A percentile compares a stretch with the other conserved stretches of the same genome.
These are phyloP conservation scores for Otatea glauca DNA, from an alignment of 176 grass and related monocot genomes.

Conservation along the genomic window DNA sequence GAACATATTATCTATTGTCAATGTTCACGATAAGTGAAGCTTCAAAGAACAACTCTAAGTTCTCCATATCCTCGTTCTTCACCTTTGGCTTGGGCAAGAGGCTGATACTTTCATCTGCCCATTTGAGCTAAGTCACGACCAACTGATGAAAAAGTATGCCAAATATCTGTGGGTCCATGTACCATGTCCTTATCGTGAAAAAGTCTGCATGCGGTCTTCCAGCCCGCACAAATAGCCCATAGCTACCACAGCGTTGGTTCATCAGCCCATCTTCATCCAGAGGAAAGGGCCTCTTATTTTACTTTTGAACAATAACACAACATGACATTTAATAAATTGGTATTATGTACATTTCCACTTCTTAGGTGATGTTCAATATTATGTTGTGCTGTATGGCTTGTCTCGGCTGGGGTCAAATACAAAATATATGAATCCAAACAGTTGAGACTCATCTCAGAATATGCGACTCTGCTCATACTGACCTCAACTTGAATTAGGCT, in stretches of 20 bases:
- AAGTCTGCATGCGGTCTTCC: constrained; percentile 5
- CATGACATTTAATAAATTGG: constrained; percentile 6
- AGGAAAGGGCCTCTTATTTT: background rate
- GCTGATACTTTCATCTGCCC: background rate
- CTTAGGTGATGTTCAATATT: background rate
- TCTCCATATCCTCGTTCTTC: background rate
- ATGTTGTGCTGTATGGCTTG: background rate
- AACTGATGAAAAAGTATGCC: background rate
- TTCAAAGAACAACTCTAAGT: constrained; percentile 2
- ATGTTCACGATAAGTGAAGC: constrained; percentile 9
- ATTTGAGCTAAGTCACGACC: background rate
- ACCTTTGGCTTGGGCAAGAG: background rate
- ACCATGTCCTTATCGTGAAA: background rate
- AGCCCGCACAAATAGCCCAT: background rate
- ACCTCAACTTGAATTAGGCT: background rate
- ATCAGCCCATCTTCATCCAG: background rate
- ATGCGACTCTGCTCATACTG: background rate
- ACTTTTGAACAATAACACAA: background rate
- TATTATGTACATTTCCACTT: background rate
- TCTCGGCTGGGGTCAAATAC: background rate
- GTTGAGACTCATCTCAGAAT: background rate
- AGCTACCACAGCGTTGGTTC: background rate
- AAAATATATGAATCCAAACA: background rate
- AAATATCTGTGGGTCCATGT: background rate
- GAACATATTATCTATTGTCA: background rate